Percentiles rank a stretch among this genome's conserved stretches.
These are phyloP conservation scores for Forsythia suspensa DNA, from an alignment of 257 asterid genomes.

Conservation along the genomic window DNA sequence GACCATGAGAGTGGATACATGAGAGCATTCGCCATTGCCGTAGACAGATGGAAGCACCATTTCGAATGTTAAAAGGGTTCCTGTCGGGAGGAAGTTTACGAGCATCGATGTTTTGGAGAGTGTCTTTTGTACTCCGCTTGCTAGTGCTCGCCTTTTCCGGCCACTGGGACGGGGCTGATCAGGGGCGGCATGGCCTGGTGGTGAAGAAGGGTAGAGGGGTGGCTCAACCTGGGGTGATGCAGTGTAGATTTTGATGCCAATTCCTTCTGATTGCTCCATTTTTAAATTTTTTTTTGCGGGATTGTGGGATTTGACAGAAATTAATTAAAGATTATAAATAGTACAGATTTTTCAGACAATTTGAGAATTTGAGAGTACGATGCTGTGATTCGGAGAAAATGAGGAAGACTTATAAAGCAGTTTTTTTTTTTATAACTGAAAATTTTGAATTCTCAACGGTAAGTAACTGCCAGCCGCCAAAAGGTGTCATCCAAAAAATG, in stretches of 20 bases:
- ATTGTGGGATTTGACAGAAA: background rate
- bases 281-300: background rate
- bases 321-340: background rate
- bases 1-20: conserved; percentile 66
- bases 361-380: background rate
- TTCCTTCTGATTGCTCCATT: conserved; percentile 51
- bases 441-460: background rate
- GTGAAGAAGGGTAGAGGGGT: conserved; percentile 33
- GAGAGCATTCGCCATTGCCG: conserved; percentile 63
- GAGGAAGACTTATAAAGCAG: background rate
- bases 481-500: background rate
- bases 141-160: conserved; percentile 51
- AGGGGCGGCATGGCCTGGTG: conserved; percentile 15
- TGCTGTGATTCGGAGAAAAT: background rate
- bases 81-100: conserved; percentile 86
- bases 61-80: conserved; percentile 88
- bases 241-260: conserved; percentile 70
- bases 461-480: background rate
- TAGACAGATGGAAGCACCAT: conserved; percentile 87
- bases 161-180: conserved; percentile 32
- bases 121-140: conserved; percentile 84
- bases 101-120: conserved; percentile 81
- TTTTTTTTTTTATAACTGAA: background rate
- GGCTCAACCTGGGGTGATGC: conserved; percentile 45
- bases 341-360: background rate